phyloP scores from a whole-genome alignment of 257 asterid species.

The Linderniella brevidens region DNA sequence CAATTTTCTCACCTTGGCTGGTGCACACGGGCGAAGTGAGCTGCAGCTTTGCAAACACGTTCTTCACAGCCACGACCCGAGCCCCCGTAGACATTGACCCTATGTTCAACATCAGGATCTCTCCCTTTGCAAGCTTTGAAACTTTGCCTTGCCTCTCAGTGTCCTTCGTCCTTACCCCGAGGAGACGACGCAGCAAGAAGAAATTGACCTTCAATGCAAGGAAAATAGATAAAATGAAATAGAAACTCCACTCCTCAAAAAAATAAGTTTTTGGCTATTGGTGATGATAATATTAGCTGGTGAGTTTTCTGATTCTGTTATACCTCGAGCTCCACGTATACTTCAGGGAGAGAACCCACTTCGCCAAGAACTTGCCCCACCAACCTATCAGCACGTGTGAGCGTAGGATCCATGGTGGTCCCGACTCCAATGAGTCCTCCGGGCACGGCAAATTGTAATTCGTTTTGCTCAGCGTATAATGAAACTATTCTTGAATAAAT shows the following conservation, averaged over 20 bases:
- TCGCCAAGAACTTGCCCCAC: constrained; percentile 99
- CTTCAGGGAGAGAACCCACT: constrained; percentile 93
- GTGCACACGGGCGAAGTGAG: constrained; percentile 96
- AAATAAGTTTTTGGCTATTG: not conserved
- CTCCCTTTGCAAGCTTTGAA: constrained; percentile 72
- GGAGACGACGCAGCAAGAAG: constrained; percentile 71
- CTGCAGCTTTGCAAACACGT: constrained; percentile 79
- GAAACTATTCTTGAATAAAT: constrained; percentile 89
- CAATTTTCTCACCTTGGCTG: constrained; percentile 82
- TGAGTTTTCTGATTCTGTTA: not conserved
- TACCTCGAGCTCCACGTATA: constrained; percentile 86
- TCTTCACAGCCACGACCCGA: constrained; percentile 74
- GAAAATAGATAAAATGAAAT: not conserved
- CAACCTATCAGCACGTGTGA: constrained; percentile 96
- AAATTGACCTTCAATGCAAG: constrained; percentile 50
- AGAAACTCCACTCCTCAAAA: not conserved
- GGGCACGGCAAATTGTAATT: constrained; percentile 91
- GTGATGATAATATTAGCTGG: not conserved
- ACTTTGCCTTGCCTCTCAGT: constrained; percentile 85
- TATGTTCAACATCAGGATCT: constrained; percentile 88
- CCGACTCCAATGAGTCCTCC: constrained; percentile 99
- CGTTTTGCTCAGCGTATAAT: constrained; percentile 84
- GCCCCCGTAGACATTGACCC: constrained; percentile 99
- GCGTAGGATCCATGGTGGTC: constrained; percentile 95
- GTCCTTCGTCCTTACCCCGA: constrained; percentile 94